phyloP scores from a whole-genome alignment of 129 eudicot genomes.

The Oenanthe sinensis region DNA sequence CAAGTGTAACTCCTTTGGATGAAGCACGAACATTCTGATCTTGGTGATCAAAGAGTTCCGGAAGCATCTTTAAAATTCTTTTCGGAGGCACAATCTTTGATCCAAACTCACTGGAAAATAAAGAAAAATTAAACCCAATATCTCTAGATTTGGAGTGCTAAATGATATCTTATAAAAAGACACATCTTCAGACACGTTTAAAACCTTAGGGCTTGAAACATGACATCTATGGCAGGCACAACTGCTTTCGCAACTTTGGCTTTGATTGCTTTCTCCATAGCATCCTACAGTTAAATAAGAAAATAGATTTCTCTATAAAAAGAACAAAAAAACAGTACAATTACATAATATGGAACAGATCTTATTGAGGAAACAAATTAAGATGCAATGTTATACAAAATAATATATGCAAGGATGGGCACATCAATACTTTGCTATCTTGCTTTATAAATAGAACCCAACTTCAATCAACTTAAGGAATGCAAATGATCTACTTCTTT shows the following conservation, averaged over 20 bases:
- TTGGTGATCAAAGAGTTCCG: conserved; percentile 97
- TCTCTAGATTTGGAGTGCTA: conserved; percentile 6
- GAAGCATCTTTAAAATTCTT: conserved; percentile 97
- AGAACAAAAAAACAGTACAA: not conserved
- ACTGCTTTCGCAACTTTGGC: conserved; percentile 97
- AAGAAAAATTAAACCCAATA: conserved; percentile 9
- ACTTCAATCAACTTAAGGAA: not conserved
- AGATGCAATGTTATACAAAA: not conserved
- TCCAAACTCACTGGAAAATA: conserved; percentile 79
- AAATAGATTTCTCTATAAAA: not conserved
- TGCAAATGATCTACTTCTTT: not conserved
- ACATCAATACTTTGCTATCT: not conserved
- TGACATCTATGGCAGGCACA: conserved; percentile 99
- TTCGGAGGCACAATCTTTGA: conserved; percentile 91
- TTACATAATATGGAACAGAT: not conserved
- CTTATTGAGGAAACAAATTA: not conserved
- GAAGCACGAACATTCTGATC: conserved; percentile 99
- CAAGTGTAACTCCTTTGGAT: conserved; percentile 93
- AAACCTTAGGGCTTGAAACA: conserved; percentile 99
- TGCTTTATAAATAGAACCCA: not conserved
- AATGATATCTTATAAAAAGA: not conserved
- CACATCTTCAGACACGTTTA: not conserved
- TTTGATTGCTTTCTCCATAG: conserved; percentile 98
- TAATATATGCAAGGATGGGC: not conserved
- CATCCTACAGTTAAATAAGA: conserved; percentile 45